Conservation (phyloP, 257 asterid genomes). For the Ligustrum vulgare region DNA sequence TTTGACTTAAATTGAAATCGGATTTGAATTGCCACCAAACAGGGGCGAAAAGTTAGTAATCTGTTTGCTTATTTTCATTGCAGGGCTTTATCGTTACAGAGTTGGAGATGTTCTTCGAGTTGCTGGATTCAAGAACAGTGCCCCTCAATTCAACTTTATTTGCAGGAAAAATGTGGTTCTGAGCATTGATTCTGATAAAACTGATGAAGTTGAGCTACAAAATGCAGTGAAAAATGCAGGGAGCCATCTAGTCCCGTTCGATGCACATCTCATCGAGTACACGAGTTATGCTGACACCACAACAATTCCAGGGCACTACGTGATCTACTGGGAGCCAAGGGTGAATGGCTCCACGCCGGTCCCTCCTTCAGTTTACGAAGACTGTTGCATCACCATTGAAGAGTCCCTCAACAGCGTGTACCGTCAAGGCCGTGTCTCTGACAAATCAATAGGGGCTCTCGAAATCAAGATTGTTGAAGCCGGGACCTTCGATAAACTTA, state of each 20-base stretch:
- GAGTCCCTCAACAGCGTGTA: conserved; percentile 38
- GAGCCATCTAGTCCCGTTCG: conserved; percentile 31
- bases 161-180: neutral
- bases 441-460: conserved; percentile 38
- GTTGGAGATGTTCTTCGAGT: neutral
- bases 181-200: neutral
- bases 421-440: conserved; percentile 35
- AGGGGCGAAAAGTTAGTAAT: too few species aligned
- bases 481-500: conserved; percentile 43
- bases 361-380: conserved; percentile 29
- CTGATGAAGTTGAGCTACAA: neutral
- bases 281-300: conserved; percentile 44
- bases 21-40: too few species aligned
- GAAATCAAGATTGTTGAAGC: conserved; percentile 41
- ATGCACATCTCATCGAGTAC: conserved; percentile 28
- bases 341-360: conserved; percentile 20
- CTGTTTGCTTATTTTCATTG: neutral
- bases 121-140: neutral
- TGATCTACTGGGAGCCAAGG: conserved; percentile 38
- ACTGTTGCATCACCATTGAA: conserved; percentile 38
- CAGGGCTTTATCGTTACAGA: conserved; percentile 23
- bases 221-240: conserved; percentile 13
- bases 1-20: too few species aligned
- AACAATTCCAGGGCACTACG: conserved; percentile 41
- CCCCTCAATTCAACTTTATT: neutral